Conservation (phyloP, 2,329 filamentous ascomycete genomes). For the Daldinia sp. region DNA sequence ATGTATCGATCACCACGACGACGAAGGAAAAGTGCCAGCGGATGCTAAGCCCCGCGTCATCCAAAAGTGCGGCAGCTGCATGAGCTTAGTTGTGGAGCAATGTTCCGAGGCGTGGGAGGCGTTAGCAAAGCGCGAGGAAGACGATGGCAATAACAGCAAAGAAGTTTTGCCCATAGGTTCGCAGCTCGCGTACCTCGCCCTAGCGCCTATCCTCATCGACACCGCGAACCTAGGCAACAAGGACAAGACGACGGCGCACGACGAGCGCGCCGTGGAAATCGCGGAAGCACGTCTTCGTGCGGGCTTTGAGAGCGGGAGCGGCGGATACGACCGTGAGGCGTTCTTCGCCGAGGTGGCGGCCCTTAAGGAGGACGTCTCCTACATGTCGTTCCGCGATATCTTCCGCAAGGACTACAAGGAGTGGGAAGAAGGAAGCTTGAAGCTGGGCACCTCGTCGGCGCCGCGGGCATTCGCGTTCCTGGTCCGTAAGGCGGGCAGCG, state of each 20-base stretch:
- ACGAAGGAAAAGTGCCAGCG: slow-evolving; percentile 69
- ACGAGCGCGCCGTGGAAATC: slow-evolving; percentile 68
- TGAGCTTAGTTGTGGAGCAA: slow-evolving; percentile 75
- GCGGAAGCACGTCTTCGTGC: slow-evolving; percentile 63
- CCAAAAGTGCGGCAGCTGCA: slow-evolving; percentile 77
- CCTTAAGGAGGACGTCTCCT: slow-evolving; percentile 76
- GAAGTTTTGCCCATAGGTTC: slow-evolving; percentile 57
- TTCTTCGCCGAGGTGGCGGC: slow-evolving; percentile 71
- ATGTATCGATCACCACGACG: slow-evolving; percentile 83
- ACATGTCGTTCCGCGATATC: slow-evolving; percentile 73
- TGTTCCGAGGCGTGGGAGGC: slow-evolving; percentile 69
- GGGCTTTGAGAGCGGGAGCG: neutral
- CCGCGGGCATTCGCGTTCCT: slow-evolving; percentile 74
- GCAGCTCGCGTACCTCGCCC: slow-evolving; percentile 73
- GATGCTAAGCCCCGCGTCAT: slow-evolving; percentile 69
- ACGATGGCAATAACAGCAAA: slow-evolving; percentile 51
- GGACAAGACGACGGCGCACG: slow-evolving; percentile 74
- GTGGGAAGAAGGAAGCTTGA: slow-evolving; percentile 68
- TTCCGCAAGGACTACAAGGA: slow-evolving; percentile 88
- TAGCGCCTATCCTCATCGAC: slow-evolving; percentile 80
- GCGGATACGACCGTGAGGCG: slow-evolving; percentile 62
- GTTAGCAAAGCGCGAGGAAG: slow-evolving; percentile 52
- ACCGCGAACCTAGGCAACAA: slow-evolving; percentile 72
- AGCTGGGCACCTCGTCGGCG: slow-evolving; percentile 75
- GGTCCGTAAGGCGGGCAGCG: slow-evolving; percentile 62